Evolutionary conservation across 345 rosid genomes (phyloP), one percentile per base, ranked within the genome.

Genomic region (Salix caprea): DNA sequence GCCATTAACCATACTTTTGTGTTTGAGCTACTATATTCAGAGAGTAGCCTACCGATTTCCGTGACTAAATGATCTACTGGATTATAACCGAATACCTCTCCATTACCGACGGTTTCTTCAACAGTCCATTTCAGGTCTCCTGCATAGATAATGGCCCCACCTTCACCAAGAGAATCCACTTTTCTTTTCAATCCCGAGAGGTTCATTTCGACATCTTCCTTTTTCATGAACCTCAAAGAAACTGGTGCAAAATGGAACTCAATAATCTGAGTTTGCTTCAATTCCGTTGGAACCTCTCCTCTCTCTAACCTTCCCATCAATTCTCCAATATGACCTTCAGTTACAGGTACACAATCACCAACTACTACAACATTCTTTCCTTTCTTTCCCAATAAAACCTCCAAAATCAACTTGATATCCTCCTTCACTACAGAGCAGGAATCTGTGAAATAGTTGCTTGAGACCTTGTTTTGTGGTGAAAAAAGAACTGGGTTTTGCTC

Each of bases 61-160:
- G 81, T 79, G 26, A 92, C 92, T 12, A 94, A 78, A 80, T 92
- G 92, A 82, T 90, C 89, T 12, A 70, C 87, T 2, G 94, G 89
- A 77, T 73, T 88, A 30, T 88, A 90, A 58, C 52, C 82, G 1
- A 80, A 72, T 30, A 76, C 28, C 67, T 82, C 82, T 69, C 74
- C 82, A 24, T 65, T 79, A 24, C 14, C 18, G 32, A n/a, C 52
- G 30, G 52, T 78, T 46, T 73, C 81, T 52, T 88, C 92, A 0
- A 80, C 86, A 4, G 90, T 77, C 97, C 98, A 94, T 68, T 86
- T 89, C 28, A 94, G 83, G 83, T 94, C 97, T 62, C 98, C 98
- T 7, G 89, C 80, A 68, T 91, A 92, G 50, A 94, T 87, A 78
- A 94, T 88, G 68, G 86, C 93, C 72, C 91, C 96, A 58, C 87